Evolutionary conservation across 371 early-diverging fungal genomes (phyloP).

Genomic region (Apophysomyces ossiformis): DNA sequence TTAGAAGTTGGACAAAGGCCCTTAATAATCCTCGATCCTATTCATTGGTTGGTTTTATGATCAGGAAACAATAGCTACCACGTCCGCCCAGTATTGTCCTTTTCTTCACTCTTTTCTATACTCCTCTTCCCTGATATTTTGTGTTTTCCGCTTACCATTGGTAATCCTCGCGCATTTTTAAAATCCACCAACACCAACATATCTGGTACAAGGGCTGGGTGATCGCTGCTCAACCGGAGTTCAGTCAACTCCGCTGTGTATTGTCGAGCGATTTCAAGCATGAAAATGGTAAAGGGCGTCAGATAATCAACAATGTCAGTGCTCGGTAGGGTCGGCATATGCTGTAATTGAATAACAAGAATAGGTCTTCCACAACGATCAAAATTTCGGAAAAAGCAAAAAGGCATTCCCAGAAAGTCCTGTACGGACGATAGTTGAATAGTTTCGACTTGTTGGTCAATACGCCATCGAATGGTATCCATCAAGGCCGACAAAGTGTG

Average conservation of each 20-base stretch:
- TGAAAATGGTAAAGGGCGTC: conserved; percentile 39
- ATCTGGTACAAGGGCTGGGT: conserved; percentile 33
- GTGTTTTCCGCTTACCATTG: conserved; percentile 29
- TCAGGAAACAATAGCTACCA: too few relatives aligned
- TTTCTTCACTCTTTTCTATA: too few relatives aligned
- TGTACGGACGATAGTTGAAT: conserved; percentile 20
- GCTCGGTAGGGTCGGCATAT: conserved; percentile 27
- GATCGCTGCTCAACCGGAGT: conserved; percentile 21
- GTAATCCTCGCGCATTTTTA: conserved; percentile 39
- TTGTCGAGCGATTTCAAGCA: conserved; percentile 44
- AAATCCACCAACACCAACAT: conserved; percentile 43
- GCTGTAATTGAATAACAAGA: conserved; percentile 34
- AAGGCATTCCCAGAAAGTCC: conserved; percentile 29
- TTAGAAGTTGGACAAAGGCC: conserved; percentile 35
- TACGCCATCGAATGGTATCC: conserved; percentile 49
- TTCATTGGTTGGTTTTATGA: not conserved
- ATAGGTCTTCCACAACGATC: conserved; percentile 44
- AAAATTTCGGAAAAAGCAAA: conserved; percentile 43
- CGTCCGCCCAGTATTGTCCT: too few relatives aligned
- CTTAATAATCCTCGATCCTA: conserved; percentile 39
- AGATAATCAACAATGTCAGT: conserved; percentile 28
- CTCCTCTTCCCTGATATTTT: not conserved
- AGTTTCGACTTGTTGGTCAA: conserved; percentile 32
- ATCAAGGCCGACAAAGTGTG: conserved; percentile 39
- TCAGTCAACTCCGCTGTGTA: conserved; percentile 27